Evolutionary conservation across 495 filamentous ascomycete genomes (phyloP).

Genomic region (Aspergillus saccharolyticus): DNA sequence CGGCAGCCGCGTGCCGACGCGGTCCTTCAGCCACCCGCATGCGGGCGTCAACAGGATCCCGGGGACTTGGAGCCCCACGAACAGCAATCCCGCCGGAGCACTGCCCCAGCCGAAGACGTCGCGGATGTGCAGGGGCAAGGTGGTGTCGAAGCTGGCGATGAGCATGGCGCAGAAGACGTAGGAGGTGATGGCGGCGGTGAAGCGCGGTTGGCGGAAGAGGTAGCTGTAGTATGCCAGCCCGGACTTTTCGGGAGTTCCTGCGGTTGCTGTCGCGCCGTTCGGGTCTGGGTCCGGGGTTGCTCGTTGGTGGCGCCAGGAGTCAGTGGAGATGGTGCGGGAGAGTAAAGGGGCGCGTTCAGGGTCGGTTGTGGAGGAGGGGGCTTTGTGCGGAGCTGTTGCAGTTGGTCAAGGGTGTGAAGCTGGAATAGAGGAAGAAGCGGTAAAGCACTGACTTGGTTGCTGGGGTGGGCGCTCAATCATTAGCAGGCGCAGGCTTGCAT

Average conservation of each 20-base stretch:
- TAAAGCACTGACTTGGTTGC: not conserved
- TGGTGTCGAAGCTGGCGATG: slow-evolving; percentile 27
- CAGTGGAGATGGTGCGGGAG: not conserved
- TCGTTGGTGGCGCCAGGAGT: not conserved
- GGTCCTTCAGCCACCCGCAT: slow-evolving; percentile 27
- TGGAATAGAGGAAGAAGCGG: not conserved
- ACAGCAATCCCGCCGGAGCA: slow-evolving; percentile 23
- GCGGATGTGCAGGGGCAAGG: slow-evolving; percentile 27
- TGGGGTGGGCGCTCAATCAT: slow-evolving; percentile 23
- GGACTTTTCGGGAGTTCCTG: not conserved
- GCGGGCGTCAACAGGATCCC: slow-evolving; percentile 19
- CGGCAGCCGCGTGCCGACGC: slow-evolving; percentile 22
- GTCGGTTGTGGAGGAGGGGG: not conserved
- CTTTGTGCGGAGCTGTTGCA: not conserved
- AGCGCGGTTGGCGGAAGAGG: slow-evolving; percentile 20
- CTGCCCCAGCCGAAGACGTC: slow-evolving; percentile 29
- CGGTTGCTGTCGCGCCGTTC: too few relatives aligned
- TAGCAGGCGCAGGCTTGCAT: slow-evolving; percentile 28
- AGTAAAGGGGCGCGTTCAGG: not conserved
- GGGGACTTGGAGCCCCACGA: slow-evolving; percentile 26
- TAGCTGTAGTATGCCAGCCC: slow-evolving; percentile 22
- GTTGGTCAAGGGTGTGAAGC: not conserved
- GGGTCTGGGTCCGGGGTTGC: not conserved
- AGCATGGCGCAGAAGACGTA: slow-evolving; percentile 18
- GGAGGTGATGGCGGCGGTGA: slow-evolving; percentile 20